Base-by-base conservation (phyloP, 768 basidiomycete genomes). In the Tricholoma terreum region DNA sequence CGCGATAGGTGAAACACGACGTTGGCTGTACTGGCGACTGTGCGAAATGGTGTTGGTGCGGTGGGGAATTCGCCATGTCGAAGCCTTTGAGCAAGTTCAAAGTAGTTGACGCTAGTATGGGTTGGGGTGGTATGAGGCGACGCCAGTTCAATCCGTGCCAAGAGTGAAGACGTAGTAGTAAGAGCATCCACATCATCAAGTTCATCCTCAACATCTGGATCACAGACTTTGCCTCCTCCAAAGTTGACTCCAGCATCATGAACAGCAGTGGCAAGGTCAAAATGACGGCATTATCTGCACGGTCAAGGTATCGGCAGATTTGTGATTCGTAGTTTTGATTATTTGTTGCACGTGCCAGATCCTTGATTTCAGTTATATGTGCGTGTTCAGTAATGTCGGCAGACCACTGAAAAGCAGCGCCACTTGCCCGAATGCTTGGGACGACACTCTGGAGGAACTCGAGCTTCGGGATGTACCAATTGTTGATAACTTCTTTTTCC, bases 391-490 rank as follows among this genome's bases (percentile, higher is more conserved):
- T 73, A 11, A 66, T 56, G 58, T 78, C 70, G 0, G 70, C 69
- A 46, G 73, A 71, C 67, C 69, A 74, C 49, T 79, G 72, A 6
- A 67, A 63, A 2, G 71, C 52, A 5, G 61, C 65, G 0, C 76
- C 77, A 50, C 67, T 69, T 1, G 30, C 35, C 3, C 50, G 46
- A 15, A 72, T 72, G 52, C 65, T 73, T 64, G 36, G 49, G 12
- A 50, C 49, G 21, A 50, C 65, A 78, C 67, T 72, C 17, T 75
- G 74, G 21, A 77, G 58, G 14, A 74, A 60, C 52, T 76, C 73
- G 8, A 79, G 69, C 58, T 81, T 81, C 1, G 74, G 77, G 40
- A 80, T 79, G 15, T 71, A 50, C 63, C 71, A 80, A 52, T 77
- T 59, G 6, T 71, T 68, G 1, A 65, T 70, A 1, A 65, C 53